phyloP scores from a whole-genome alignment of 129 eudicot species.

The Lactuca sativa region DNA sequence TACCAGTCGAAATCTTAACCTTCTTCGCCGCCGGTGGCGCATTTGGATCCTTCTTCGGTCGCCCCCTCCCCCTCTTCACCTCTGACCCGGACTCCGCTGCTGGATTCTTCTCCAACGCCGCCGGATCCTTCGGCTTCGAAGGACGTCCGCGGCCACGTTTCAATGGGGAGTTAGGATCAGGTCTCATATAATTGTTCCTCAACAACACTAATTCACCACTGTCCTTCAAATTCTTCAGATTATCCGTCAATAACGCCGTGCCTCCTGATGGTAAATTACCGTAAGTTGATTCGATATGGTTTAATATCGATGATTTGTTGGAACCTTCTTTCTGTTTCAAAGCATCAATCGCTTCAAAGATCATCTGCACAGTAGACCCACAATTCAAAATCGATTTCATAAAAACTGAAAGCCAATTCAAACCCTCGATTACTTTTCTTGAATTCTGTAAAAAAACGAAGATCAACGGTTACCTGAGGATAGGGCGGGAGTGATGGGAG shows the following conservation, averaged over 20 bases:
- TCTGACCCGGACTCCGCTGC: neutral
- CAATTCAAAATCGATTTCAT: neutral
- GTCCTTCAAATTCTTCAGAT: conserved; percentile 42
- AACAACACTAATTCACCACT: conserved; percentile 42
- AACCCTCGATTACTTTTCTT: neutral
- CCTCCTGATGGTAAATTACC: conserved; percentile 44
- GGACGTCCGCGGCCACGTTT: conserved; percentile 73
- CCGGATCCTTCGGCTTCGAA: conserved; percentile 47
- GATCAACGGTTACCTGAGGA: neutral
- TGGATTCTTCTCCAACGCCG: neutral
- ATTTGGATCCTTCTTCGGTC: conserved; percentile 59
- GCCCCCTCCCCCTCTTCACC: conserved; percentile 47
- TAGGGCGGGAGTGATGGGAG: neutral
- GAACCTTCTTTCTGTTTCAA: conserved; percentile 45
- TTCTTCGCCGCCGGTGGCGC: conserved; percentile 47
- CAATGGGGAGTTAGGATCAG: conserved; percentile 40
- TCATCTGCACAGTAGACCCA: conserved; percentile 38
- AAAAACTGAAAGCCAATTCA: neutral
- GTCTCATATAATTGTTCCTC: conserved; percentile 51
- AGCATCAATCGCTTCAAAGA: conserved; percentile 52
- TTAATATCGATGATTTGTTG: conserved; percentile 47
- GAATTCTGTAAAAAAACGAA: neutral
- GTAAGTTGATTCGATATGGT: conserved; percentile 50
- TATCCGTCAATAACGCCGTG: conserved; percentile 23
- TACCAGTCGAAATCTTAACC: conserved; percentile 18